Conservation (phyloP, 331 rosid species). For the Saraca asoca region DNA sequence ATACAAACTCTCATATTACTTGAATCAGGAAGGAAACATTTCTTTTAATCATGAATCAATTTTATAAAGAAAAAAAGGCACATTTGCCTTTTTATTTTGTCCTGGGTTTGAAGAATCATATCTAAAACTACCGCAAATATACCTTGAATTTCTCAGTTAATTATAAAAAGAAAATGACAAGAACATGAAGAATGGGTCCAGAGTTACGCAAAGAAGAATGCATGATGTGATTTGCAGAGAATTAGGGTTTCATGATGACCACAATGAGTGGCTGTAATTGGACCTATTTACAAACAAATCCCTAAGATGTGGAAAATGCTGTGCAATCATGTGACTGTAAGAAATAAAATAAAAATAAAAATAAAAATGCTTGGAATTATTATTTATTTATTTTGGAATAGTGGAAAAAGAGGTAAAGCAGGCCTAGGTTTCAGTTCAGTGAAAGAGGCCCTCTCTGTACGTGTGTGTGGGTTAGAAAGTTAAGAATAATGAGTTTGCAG, state of each 20-base stretch:
- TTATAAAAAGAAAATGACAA: slow-evolving; percentile 49
- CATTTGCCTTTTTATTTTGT: slow-evolving; percentile 34
- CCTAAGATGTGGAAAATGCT: slow-evolving; percentile 53
- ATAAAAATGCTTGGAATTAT: not conserved
- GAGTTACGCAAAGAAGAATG: slow-evolving; percentile 40
- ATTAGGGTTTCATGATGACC: slow-evolving; percentile 52
- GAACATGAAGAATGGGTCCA: slow-evolving; percentile 42
- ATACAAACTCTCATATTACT: no score
- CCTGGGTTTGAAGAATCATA: slow-evolving; percentile 36
- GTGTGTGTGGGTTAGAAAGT: slow-evolving; percentile 53
- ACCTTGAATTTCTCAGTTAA: slow-evolving; percentile 39
- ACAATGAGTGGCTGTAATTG: slow-evolving; percentile 51
- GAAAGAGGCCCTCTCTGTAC: slow-evolving; percentile 22
- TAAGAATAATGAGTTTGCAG: slow-evolving; percentile 42
- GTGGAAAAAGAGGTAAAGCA: slow-evolving; percentile 32
- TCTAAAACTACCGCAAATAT: slow-evolving; percentile 38
- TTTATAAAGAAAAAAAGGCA: slow-evolving; percentile 24
- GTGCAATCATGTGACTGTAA: slow-evolving; percentile 49
- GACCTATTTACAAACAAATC: slow-evolving; percentile 44
- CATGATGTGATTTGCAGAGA: slow-evolving; percentile 54
- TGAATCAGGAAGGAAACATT: no score
- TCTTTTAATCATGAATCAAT: not conserved
- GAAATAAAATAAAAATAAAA: no score
- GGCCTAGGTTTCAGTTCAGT: slow-evolving; percentile 51
- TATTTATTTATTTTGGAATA: slow-evolving; percentile 29